Base-by-base conservation (phyloP, 768 basidiomycete species). In the Trametes maxima region DNA sequence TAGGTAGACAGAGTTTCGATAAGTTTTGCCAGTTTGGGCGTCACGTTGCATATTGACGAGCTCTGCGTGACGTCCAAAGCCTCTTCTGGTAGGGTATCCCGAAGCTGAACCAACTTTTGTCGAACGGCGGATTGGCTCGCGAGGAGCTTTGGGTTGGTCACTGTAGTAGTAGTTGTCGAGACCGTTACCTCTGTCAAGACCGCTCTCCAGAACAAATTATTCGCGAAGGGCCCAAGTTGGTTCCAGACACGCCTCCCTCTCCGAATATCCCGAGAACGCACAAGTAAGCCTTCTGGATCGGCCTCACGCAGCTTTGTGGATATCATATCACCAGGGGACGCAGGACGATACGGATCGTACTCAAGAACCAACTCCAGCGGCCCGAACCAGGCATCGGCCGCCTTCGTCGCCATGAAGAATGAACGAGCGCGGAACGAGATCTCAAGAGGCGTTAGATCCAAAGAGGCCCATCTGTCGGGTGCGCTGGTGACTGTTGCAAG, bases 181-280 rank as follows among this genome's bases (percentile, higher is more conserved):
- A 72, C 3, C n/a, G 74, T 70, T 17, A 79, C 74, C 6, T 74
- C 75, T 48, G 75, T 70, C 50, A 82, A 64, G 21, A 80, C 80
- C 44, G 79, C 80, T 63, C 85, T 79, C 90, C 88, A 92, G 50
- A 88, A 75, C 37, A 90, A 74, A 65, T 92, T 88, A 39, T 85
- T 78, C 49, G 87, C 90, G 64, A 87, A 91, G 39, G 80, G 65
- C 7, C 91, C 91, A 33, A 92, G 69, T 67, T 89, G 84, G 25
- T 71, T 68, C 37, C 82, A 71, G 19, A 79, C 79, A 65, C 74
- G 70, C 19, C 76, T 78, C 12, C 86, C 82, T 25, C 79, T 75
- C 44, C 69, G 75, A 68, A 85, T 83, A 43, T 84, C 71, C 37
- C 74, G 76, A 45, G 79, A 78, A 28, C 78, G 78, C 33, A 78